phyloP scores from a whole-genome alignment of 345 rosid genomes.

The Populus pruinosa region DNA sequence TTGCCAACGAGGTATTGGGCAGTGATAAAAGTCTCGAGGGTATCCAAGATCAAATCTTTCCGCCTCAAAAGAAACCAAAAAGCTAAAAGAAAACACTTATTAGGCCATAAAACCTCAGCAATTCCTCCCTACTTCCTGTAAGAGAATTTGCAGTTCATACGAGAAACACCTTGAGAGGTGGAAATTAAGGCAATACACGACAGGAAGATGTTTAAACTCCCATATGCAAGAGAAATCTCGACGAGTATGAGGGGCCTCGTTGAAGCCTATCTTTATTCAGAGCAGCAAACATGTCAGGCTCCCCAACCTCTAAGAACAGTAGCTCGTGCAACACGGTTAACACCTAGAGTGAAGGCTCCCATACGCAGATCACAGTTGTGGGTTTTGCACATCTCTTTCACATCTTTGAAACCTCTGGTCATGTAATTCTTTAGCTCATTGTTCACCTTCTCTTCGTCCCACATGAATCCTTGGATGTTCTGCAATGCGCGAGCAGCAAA shows the following conservation, averaged over 20 bases:
- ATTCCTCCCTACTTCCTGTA: neutral
- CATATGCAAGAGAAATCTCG: neutral
- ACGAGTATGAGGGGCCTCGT: slow-evolving; percentile 9
- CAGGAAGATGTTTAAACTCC: slow-evolving; percentile 13
- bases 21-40: too few relatives aligned
- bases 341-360: slow-evolving; percentile 98
- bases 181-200: slow-evolving; percentile 1
- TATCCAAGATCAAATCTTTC: neutral
- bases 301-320: slow-evolving; percentile 91
- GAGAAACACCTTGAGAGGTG: neutral
- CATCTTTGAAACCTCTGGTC: slow-evolving; percentile 70
- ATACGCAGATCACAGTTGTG: slow-evolving; percentile 87
- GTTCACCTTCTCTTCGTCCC: slow-evolving; percentile 94
- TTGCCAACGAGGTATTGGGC: too few relatives aligned
- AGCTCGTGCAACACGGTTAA: slow-evolving; percentile 90
- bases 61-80: neutral
- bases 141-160: neutral
- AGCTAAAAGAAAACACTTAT: too few relatives aligned
- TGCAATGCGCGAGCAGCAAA: slow-evolving; percentile 24
- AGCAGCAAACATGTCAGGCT: slow-evolving; percentile 42
- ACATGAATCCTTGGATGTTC: slow-evolving; percentile 98
- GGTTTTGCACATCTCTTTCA: slow-evolving; percentile 81
- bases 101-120: neutral
- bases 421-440: slow-evolving; percentile 69
- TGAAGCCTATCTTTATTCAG: slow-evolving; percentile 21